Evolutionary conservation across 805 yeast species (phyloP).

Genomic region (Ascoidea rubescens): DNA sequence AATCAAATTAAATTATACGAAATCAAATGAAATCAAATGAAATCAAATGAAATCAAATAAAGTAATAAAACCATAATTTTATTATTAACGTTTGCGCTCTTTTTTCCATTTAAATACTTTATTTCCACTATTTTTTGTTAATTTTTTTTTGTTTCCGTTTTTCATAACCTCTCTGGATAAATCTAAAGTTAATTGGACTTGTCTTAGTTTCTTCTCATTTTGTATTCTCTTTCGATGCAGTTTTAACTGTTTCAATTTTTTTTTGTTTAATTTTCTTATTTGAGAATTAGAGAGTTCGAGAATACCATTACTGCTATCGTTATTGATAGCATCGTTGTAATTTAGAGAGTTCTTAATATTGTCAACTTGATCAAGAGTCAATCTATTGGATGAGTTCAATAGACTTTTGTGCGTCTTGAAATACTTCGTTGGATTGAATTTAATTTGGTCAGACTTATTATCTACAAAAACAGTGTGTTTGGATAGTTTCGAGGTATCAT

Average conservation of each 20-base stretch:
- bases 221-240: conserved; percentile 50
- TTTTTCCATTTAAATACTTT: conserved; percentile 75
- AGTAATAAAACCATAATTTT: too few species aligned
- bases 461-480: conserved; percentile 82
- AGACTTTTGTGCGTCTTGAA: conserved; percentile 61
- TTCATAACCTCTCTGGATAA: conserved; percentile 80
- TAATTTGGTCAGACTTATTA: conserved; percentile 33
- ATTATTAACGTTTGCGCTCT: conserved; percentile 33
- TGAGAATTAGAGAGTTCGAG: conserved; percentile 11
- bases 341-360: background rate
- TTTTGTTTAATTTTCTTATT: conserved; percentile 25
- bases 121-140: conserved; percentile 51
- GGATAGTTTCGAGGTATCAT: conserved; percentile 30
- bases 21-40: too few species aligned
- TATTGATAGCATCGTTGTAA: conserved; percentile 15
- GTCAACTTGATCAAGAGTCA: conserved; percentile 35
- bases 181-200: conserved; percentile 62
- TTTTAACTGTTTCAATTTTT: conserved; percentile 48
- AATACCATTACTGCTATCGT: conserved; percentile 7
- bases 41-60: too few species aligned
- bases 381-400: conserved; percentile 60
- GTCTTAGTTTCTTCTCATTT: conserved; percentile 52
- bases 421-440: conserved; percentile 47
- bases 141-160: conserved; percentile 74
- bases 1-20: too few species aligned